These are phyloP conservation scores for Sanguinoderma infundibulare DNA, from an alignment of 1,284 basidiomycete species.

Conservation along the genomic window DNA sequence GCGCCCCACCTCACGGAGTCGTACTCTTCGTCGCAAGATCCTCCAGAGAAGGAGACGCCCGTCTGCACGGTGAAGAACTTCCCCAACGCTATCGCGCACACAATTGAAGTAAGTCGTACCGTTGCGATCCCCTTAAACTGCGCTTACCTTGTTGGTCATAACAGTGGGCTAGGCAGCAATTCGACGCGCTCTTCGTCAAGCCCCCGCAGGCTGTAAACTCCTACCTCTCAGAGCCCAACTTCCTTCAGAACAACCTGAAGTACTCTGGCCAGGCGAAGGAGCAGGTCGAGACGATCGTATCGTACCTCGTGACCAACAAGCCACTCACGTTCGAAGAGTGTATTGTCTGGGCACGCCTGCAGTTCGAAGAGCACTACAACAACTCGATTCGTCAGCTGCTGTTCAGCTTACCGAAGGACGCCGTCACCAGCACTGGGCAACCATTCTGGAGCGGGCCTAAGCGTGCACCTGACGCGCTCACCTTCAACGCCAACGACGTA, in stretches of 20 bases:
- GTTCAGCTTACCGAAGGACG: constrained; percentile 94
- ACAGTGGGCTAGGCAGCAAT: constrained; percentile 94
- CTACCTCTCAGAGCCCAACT: constrained; percentile 97
- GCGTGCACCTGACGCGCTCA: constrained; percentile 93
- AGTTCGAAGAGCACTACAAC: constrained; percentile 95
- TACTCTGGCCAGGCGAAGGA: constrained; percentile 90
- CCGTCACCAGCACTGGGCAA: constrained; percentile 87
- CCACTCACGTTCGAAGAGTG: constrained; percentile 98
- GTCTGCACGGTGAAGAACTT: constrained; percentile 99
- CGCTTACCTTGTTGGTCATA: constrained; percentile 7
- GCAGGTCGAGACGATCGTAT: constrained; percentile 90
- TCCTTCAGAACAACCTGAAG: constrained; percentile 89
- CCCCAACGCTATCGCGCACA: constrained; percentile 98
- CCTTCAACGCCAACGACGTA: constrained; percentile 88
- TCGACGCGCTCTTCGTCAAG: constrained; percentile 94
- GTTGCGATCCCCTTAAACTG: background rate
- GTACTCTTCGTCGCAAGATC: constrained; percentile 98
- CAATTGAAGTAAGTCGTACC: constrained; percentile 78
- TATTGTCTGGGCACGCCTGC: constrained; percentile 94
- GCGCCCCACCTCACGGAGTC: constrained; percentile 97
- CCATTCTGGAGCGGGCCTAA: constrained; percentile 99
- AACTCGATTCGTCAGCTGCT: constrained; percentile 94
- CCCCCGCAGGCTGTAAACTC: constrained; percentile 95
- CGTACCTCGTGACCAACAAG: constrained; percentile 90
- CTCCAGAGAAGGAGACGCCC: constrained; percentile 97